phyloP scores from a whole-genome alignment of 2,329 filamentous ascomycete species.

The Colletotrichum gloeosporioides region DNA sequence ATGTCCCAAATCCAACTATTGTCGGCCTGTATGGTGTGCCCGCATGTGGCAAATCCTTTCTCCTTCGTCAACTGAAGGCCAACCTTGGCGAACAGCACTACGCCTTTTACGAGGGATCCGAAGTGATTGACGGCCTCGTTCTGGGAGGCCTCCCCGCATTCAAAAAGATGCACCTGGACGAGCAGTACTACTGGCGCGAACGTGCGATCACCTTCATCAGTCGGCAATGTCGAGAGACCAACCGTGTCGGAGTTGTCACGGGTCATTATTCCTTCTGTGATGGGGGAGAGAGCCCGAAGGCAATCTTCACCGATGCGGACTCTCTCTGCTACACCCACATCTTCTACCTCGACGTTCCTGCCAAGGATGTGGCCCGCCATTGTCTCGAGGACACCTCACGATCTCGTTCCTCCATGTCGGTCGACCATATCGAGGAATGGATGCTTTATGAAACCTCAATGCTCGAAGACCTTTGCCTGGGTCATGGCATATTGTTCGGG shows the following conservation, averaged over 20 bases:
- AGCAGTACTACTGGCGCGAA: background rate
- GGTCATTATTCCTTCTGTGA: background rate
- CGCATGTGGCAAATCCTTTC: background rate
- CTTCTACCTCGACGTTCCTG: background rate
- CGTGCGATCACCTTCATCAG: background rate
- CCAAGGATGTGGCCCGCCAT: background rate
- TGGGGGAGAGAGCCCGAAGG: background rate
- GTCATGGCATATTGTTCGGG: background rate
- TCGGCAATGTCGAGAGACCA: background rate
- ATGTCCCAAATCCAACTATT: background rate
- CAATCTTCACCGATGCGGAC: background rate
- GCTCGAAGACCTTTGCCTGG: background rate
- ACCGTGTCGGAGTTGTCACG: background rate
- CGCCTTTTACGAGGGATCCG: background rate
- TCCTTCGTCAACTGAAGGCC: background rate
- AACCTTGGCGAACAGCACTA: background rate
- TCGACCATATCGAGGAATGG: background rate
- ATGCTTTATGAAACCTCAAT: background rate
- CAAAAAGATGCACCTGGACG: background rate
- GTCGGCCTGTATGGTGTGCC: background rate
- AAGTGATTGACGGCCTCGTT: background rate
- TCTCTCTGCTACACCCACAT: background rate
- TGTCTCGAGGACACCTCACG: background rate
- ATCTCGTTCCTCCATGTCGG: background rate
- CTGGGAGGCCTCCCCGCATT: background rate